Percentiles rank a stretch among this genome's conserved stretches.
These are phyloP conservation scores for Citrullus colocynthis DNA, from an alignment of 306 rosid species.

Conservation along the genomic window DNA sequence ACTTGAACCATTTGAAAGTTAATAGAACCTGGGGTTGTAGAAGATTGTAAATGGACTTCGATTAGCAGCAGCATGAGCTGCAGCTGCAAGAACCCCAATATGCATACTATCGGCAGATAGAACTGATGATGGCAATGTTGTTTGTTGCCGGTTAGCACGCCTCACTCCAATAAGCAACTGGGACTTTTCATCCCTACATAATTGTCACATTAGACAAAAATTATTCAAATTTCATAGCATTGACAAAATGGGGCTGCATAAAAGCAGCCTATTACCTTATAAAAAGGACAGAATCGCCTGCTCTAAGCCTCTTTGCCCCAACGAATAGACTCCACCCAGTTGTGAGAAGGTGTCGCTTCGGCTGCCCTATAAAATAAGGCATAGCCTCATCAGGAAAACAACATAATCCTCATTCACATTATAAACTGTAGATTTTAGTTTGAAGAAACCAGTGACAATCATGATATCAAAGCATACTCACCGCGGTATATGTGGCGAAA, in stretches of 20 bases:
- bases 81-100: constrained; percentile 97
- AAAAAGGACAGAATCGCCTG: constrained; percentile 88
- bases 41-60: constrained; percentile 79
- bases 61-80: constrained; percentile 93
- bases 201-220: background rate
- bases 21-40: constrained; percentile 82
- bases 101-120: constrained; percentile 99
- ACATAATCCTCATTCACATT: background rate
- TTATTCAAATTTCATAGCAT: background rate
- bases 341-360: constrained; percentile 94
- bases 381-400: background rate
- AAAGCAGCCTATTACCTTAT: constrained; percentile 39
- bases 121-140: constrained; percentile 83
- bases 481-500: constrained; percentile 91
- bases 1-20: background rate
- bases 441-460: background rate
- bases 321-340: constrained; percentile 96
- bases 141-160: constrained; percentile 92
- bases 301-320: constrained; percentile 80
- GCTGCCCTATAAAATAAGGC: constrained; percentile 50
- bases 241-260: background rate
- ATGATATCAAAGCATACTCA: constrained; percentile 19
- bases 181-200: constrained; percentile 75
- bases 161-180: constrained; percentile 78
- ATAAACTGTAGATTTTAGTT: background rate